A percentile compares a stretch with the other conserved stretches of the same genome.
These are phyloP conservation scores for Ceratocystis cubensis DNA, from an alignment of 2,329 filamentous ascomycete genomes.

Conservation along the genomic window DNA sequence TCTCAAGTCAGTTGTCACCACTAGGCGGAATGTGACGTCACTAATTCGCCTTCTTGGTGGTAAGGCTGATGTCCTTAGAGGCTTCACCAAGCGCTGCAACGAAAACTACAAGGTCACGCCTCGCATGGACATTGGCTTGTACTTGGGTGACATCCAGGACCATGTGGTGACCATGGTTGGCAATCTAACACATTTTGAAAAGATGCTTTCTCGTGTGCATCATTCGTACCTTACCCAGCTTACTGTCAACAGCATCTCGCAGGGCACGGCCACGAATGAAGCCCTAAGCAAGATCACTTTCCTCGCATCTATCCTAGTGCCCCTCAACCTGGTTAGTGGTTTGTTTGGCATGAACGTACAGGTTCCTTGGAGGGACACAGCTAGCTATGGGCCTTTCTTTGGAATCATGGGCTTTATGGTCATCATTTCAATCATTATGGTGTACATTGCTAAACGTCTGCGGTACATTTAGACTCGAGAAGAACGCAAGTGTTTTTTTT, in stretches of 20 bases:
- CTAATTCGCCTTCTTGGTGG: constrained; percentile 85
- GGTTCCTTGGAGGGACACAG: constrained; percentile 49
- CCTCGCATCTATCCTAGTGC: constrained; percentile 87
- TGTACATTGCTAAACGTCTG: constrained; percentile 36
- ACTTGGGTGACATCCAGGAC: constrained; percentile 94
- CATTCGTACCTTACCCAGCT: constrained; percentile 94
- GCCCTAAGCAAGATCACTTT: constrained; percentile 92
- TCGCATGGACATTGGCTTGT: constrained; percentile 90
- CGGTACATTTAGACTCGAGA: constrained; percentile 33
- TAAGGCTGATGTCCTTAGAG: constrained; percentile 96
- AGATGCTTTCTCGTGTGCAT: constrained; percentile 88
- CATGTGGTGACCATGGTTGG: constrained; percentile 99
- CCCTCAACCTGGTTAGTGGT: constrained; percentile 82
- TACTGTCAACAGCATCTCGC: constrained; percentile 77
- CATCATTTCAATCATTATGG: constrained; percentile 36
- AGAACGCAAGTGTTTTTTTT: neutral
- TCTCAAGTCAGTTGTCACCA: constrained; percentile 73
- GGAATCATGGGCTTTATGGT: constrained; percentile 42
- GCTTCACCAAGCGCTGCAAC: constrained; percentile 97
- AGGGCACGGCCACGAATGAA: constrained; percentile 78
- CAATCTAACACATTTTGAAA: constrained; percentile 89
- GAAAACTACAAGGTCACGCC: constrained; percentile 93
- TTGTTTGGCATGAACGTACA: constrained; percentile 79
- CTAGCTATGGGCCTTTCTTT: constrained; percentile 44
- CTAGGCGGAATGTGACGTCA: constrained; percentile 89